phyloP scores from a whole-genome alignment of 805 yeast genomes.

The Priceomyces castillae region DNA sequence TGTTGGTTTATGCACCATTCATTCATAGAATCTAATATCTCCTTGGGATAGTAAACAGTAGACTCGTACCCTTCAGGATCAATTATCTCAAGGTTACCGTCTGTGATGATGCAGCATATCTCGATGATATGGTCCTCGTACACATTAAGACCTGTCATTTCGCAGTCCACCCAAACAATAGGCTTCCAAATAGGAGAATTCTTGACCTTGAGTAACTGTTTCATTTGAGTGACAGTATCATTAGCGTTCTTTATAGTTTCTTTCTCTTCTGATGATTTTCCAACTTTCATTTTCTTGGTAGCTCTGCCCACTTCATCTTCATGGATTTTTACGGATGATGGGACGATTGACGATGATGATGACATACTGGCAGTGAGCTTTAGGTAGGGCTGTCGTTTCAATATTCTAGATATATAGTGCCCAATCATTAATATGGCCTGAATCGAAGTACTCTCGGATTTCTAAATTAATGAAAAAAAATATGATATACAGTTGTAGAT shows the following conservation, averaged over 20 bases:
- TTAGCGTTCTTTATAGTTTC: not conserved
- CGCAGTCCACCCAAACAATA: constrained; percentile 96
- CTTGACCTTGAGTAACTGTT: not conserved
- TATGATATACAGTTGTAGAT: no score
- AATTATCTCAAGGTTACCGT: constrained; percentile 68
- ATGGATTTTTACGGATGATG: not conserved
- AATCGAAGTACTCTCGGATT: no score
- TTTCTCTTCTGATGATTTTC: not conserved
- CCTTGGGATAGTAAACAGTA: constrained; percentile 67
- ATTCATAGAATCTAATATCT: constrained; percentile 67
- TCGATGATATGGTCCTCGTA: constrained; percentile 77
- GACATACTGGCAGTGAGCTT: not conserved
- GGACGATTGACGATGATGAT: not conserved
- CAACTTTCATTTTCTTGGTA: constrained; percentile 1
- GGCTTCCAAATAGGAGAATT: constrained; percentile 22
- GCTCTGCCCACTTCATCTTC: not conserved
- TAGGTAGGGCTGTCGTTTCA: not conserved
- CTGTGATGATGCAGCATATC: constrained; percentile 87
- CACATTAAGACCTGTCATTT: constrained; percentile 95
- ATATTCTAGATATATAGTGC: not conserved
- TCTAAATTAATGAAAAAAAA: not conserved
- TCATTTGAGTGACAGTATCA: constrained; percentile 2
- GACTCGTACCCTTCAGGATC: constrained; percentile 77
- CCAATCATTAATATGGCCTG: not conserved
- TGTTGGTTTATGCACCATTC: constrained; percentile 89